Conservation (phyloP, 768 basidiomycete genomes). For the Pleurotus giganteus region DNA sequence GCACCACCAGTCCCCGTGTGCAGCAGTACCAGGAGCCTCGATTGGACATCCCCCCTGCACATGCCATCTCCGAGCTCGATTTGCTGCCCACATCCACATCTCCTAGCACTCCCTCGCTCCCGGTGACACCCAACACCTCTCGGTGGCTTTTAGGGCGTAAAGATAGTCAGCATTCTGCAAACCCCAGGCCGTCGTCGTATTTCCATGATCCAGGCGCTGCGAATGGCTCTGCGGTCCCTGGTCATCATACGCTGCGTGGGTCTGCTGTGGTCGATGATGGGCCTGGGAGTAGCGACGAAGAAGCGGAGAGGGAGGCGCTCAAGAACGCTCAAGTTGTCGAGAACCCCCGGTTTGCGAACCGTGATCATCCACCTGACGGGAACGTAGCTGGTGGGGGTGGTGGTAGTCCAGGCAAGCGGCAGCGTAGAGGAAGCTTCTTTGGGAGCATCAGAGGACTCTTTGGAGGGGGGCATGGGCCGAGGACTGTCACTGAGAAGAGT, state of each 20-base stretch:
- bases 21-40: background rate
- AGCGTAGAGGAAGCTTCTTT: slow-evolving; percentile 28
- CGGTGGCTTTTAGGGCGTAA: slow-evolving; percentile 26
- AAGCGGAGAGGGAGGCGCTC: slow-evolving; percentile 20
- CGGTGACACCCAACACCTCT: slow-evolving; percentile 8
- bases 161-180: slow-evolving; percentile 19
- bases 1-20: too few relatives aligned
- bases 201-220: slow-evolving; percentile 1
- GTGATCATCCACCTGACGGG: background rate
- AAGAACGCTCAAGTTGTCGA: slow-evolving; percentile 47
- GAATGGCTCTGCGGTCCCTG: background rate
- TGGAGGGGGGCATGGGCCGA: background rate
- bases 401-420: background rate
- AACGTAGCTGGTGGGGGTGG: background rate
- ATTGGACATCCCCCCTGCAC: slow-evolving; percentile 48
- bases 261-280: slow-evolving; percentile 21
- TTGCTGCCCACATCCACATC: slow-evolving; percentile 22
- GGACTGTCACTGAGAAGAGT: too few relatives aligned
- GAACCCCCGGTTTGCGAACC: slow-evolving; percentile 46
- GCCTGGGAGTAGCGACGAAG: slow-evolving; percentile 32
- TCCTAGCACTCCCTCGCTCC: slow-evolving; percentile 8
- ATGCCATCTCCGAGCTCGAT: slow-evolving; percentile 41
- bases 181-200: background rate
- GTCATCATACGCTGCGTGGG: slow-evolving; percentile 13
- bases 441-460: slow-evolving; percentile 49